phyloP scores from a whole-genome alignment of 2,329 filamentous ascomycete genomes.

The Stemphylium vesicarium region DNA sequence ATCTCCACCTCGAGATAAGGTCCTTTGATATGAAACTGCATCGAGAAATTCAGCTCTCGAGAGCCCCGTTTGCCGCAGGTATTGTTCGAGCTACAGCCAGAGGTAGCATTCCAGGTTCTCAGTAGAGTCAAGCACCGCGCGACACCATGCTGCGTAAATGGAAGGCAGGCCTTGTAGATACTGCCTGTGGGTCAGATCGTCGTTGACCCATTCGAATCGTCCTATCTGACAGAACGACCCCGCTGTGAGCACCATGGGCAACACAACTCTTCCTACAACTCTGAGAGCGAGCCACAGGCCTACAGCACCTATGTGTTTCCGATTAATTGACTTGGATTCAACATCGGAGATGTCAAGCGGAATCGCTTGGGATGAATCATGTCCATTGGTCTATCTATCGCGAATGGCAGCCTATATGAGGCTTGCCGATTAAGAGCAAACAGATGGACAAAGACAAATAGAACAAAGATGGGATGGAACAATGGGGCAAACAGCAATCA shows the following conservation, averaged over 20 bases:
- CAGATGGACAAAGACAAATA: too few species aligned
- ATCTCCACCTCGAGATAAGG: too few species aligned
- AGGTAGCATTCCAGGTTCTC: not conserved
- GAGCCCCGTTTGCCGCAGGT: not conserved
- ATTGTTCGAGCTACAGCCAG: not conserved
- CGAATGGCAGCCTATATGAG: too few species aligned
- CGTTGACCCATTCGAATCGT: not conserved
- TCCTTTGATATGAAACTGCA: not conserved
- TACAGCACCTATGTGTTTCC: not conserved
- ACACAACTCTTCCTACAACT: not conserved
- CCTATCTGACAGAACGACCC: not conserved
- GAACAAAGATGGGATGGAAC: too few species aligned
- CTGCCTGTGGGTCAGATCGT: not conserved
- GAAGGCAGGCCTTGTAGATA: not conserved
- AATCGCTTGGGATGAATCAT: too few species aligned
- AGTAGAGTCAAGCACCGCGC: not conserved
- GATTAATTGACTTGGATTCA: not conserved
- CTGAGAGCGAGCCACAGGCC: not conserved
- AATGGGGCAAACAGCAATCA: too few species aligned
- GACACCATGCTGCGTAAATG: not conserved
- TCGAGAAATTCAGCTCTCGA: not conserved
- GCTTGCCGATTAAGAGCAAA: too few species aligned
- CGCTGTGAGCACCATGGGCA: not conserved
- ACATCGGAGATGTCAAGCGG: too few species aligned
- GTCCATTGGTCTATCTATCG: too few species aligned